Evolutionary conservation across 169 alveolate species (phyloP).

Genomic region (Eimeria sp.): DNA sequence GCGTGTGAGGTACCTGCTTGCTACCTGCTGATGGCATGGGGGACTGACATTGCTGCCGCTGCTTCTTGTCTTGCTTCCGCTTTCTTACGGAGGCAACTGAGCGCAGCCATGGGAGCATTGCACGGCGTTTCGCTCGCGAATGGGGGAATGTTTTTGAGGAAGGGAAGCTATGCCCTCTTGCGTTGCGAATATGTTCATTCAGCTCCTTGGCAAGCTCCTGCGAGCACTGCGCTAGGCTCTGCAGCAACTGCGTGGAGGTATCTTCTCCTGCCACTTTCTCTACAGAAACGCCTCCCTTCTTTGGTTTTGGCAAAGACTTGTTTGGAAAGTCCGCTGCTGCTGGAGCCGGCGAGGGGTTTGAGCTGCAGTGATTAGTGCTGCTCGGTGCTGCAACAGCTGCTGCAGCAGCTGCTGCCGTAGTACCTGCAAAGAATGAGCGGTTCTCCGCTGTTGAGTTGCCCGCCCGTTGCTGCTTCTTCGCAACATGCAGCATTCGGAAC

Average conservation of each 20-base stretch:
- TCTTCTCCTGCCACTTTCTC: slow-evolving; percentile 19
- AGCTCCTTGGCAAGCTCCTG: slow-evolving; percentile 55
- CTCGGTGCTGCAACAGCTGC: slow-evolving; percentile 47
- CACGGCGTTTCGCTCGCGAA: slow-evolving; percentile 15
- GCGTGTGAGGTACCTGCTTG: background rate
- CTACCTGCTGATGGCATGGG: background rate
- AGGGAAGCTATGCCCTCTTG: background rate
- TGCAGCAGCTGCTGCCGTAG: slow-evolving; percentile 52
- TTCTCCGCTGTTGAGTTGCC: slow-evolving; percentile 21
- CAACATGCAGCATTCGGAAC: slow-evolving; percentile 6
- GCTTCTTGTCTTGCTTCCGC: background rate
- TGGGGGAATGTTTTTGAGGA: background rate
- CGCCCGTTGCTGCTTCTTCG: slow-evolving; percentile 43
- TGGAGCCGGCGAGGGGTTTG: background rate
- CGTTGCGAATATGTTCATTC: slow-evolving; percentile 18
- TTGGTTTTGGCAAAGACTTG: background rate
- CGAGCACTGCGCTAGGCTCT: slow-evolving; percentile 42
- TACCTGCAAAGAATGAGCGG: slow-evolving; percentile 53
- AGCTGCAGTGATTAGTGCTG: slow-evolving; percentile 31
- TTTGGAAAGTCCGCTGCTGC: background rate
- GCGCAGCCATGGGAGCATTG: slow-evolving; percentile 18
- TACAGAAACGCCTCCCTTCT: slow-evolving; percentile 25
- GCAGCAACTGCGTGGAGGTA: slow-evolving; percentile 37
- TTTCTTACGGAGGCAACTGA: background rate
- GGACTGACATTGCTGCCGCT: background rate